Base-by-base conservation (phyloP, 352 stramenopile species). In the Pythium volutum region DNA sequence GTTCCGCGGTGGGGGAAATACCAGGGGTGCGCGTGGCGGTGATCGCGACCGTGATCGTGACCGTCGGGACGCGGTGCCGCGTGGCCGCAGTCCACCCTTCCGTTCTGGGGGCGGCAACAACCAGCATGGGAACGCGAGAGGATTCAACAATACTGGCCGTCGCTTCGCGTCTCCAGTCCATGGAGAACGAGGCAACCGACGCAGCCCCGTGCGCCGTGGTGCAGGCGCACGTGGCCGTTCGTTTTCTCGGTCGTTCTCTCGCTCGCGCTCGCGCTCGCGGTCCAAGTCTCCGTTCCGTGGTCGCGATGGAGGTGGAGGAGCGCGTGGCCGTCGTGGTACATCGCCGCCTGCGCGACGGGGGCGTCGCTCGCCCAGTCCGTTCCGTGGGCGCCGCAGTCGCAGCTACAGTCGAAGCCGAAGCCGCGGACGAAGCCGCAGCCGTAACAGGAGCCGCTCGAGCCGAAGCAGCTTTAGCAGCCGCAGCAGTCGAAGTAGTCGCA, bases 31-130 rank as follows among this genome's bases (percentile, higher is more conserved):
- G 20, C 6, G 51, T 8, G 15, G 34, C 14, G 34, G 54, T 2
- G 18, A 9, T 41, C 12, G 33, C 15, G 42, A 43, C 29, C 43
- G 55, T n/a, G 20, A 16, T 5, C 20, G 43, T 10, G 59, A 55
- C 36, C 49, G 52, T 2, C 64, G 57, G 22, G 66, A 68, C 16
- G 56, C 31, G 7, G 74, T 77, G 4, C 87, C 83, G 47, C 77
- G 86, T 20, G 77, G 75, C 0, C 62, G 75, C 1, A 82, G 72
- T 43, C 71, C n/a, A n/a, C n/a, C 64, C 14, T 43, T 53, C 12
- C 63, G 63, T 18, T 20, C 46, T 20, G 14, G 18, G n/a, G n/a
- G n/a, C n/a, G n/a, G n/a, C n/a, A 18, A 43, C 9, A 18, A 0
- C 14, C 36, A 22, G 7, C 2, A 33, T 20, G 12, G 11, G 22